Percentiles rank a stretch among this genome's conserved stretches.
Evolutionary conservation across 331 rosid genomes (phyloP).

Genomic region (Malus hybrid): DNA sequence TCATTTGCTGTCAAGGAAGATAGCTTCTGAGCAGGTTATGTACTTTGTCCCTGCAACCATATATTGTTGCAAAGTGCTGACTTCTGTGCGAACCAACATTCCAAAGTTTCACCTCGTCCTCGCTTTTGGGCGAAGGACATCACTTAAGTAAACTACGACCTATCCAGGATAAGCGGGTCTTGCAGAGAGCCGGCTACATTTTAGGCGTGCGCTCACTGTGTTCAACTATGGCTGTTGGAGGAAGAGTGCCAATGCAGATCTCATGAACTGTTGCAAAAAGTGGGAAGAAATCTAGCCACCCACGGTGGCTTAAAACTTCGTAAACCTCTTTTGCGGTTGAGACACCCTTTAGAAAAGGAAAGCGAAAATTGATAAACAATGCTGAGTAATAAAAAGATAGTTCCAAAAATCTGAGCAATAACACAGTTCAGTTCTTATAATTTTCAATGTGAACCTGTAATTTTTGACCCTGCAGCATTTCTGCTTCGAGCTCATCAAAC

Average conservation of each 20-base stretch:
- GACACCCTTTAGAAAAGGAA: conserved; percentile 59
- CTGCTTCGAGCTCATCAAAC: conserved; percentile 83
- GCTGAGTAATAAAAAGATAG: too few relatives aligned
- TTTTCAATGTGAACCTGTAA: conserved; percentile 55
- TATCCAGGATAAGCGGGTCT: neutral
- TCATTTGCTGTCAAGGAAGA: conserved; percentile 1
- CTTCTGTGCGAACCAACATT: neutral
- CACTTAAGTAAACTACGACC: neutral
- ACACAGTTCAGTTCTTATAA: neutral
- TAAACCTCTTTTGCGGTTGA: conserved; percentile 77
- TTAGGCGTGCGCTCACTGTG: conserved; percentile 43
- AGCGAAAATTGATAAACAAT: too few relatives aligned
- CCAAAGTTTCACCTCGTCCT: neutral
- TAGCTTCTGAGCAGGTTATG: neutral
- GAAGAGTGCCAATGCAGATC: conserved; percentile 69
- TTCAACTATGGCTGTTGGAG: conserved; percentile 80
- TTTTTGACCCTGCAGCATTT: conserved; percentile 84
- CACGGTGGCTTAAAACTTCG: conserved; percentile 73
- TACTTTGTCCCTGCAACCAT: neutral
- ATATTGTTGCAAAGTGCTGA: neutral
- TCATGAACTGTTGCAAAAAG: conserved; percentile 68
- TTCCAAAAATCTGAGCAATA: neutral
- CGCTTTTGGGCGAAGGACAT: neutral
- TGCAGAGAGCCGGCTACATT: conserved; percentile 16
- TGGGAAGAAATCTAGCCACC: conserved; percentile 80